Base-by-base conservation (phyloP, 2,329 filamentous ascomycete species). In the Cladophialophora chaetospira region DNA sequence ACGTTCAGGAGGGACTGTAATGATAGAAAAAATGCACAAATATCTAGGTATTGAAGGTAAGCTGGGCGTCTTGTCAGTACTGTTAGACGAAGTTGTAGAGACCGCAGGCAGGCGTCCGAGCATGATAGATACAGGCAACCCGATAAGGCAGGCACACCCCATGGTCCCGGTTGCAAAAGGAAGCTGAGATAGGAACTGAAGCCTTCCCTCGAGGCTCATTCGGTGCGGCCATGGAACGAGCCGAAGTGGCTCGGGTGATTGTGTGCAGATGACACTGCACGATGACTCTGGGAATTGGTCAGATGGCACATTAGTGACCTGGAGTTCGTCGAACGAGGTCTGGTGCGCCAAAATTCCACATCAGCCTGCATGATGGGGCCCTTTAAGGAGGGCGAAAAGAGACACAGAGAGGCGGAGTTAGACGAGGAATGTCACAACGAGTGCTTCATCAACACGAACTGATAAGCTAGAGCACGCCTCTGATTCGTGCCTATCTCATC, bases 211-310 rank as follows among this genome's bases (percentile, higher is more conserved):
- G 44, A 38, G 50, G 36, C 47, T 49, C 36, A 36, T 57, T 53
- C 31, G 44, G 43, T 31, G 53, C 49, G 35, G 45, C 48, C 15
- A 55, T 49, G 57, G 57, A 47, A 57, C 53, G 57, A 60, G 57
- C 60, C 60, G 60, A 60, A 33, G 46, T 10, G 45, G 43, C 28
- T 31, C n/a, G 43, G 53, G 29, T 36, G 50, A 58, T 60, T 47
- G 26, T 60, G 53, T 55, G 60, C 61, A 63, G 56, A 57, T 65
- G 63, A 64, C 59, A 53, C 25, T 54, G 57, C 50, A 43, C 38
- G 43, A 59, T 65, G 63, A 65, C 57, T 55, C 28, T 29, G 38
- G 28, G 45, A 62, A 55, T 60, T 53, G 60, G 60, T 59, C 60
- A 59, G 53, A 57, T 48, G 40, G 50, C 13, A 15, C 8, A 15